Base-by-base conservation (phyloP, 495 filamentous ascomycete genomes). In the Penicillium maclennaniae region DNA sequence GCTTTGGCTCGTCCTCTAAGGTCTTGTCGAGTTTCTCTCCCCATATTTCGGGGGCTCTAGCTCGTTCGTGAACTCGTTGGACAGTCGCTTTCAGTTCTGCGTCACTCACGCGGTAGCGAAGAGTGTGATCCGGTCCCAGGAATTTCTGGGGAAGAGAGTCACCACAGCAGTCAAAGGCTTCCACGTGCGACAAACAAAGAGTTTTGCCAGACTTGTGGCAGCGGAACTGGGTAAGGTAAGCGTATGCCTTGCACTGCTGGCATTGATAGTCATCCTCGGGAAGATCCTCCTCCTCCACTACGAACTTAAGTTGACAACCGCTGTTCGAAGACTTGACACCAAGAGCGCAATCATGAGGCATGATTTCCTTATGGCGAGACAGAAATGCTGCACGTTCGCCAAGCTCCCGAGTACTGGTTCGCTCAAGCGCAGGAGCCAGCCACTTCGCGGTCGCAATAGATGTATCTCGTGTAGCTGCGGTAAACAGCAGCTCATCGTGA, bases 371-470 rank as follows among this genome's bases (percentile, higher is more conserved):
- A 53, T 92, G 88, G 25, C 79, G 81, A 47, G 77, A 70, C 31
- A 86, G 59, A 59, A 96, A 92, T 3, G 79, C 71, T 34, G 81
- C 73, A 43, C 93, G 79, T 49, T 87, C 84, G 12, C 61, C 62
- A 3, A 86, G 60, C 72, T 97, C 93, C 34, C 89, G 83, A 51
- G 81, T 79, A 56, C 79, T 79, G 59, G 93, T 85, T 51, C 86
- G 82, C 43, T 87, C 84, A 37, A 98, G 73, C 16, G 93, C 93
- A 3, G 92, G 92, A 2, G 87, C 87, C 37, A 98, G 78, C 87
- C 93, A 98, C 69, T 92, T 95, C 2, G 93, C 91, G 16, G 92
- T 97, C 56, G 91, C 87, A 49, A 98, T 97, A 0, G 88, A 87
- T 34, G 87, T 78, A 55, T 93, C 88, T 37, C 86, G 79, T 36